Conservation (phyloP, 176 grass and related monocot genomes). For the Cocos nucifera region DNA sequence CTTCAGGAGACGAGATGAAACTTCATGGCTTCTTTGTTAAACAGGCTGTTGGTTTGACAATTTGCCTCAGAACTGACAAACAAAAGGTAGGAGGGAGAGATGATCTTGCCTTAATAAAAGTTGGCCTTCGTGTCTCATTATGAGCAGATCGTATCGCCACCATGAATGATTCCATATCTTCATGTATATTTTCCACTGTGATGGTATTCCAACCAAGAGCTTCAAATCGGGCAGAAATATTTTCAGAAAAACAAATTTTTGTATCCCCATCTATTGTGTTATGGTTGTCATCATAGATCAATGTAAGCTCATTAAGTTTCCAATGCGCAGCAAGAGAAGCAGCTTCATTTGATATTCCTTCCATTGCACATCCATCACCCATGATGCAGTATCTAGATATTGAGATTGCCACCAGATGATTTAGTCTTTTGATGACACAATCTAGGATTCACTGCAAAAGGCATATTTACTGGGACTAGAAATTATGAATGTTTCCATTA, state of each 20-base stretch:
- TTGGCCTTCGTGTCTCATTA: neutral
- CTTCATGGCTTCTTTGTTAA: too few relatives aligned
- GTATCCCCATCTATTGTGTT: slow-evolving; percentile 13
- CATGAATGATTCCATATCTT: neutral
- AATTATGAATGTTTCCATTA: too few relatives aligned
- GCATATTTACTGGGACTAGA: too few relatives aligned
- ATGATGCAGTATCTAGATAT: slow-evolving; percentile 6
- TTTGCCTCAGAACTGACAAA: too few relatives aligned
- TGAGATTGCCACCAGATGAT: neutral
- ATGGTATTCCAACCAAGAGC: slow-evolving; percentile 6
- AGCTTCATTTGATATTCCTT: slow-evolving; percentile 12
- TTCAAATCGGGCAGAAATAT: neutral
- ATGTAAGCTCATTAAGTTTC: slow-evolving; percentile 7
- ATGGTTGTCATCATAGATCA: slow-evolving; percentile 16
- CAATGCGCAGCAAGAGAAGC: slow-evolving; percentile 8
- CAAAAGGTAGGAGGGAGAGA: too few relatives aligned
- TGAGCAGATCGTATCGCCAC: slow-evolving; percentile 1
- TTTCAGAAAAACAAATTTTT: neutral
- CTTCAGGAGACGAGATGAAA: too few relatives aligned
- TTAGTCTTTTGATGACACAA: too few relatives aligned
- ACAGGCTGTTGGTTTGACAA: too few relatives aligned
- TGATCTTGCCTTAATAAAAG: slow-evolving; percentile 2
- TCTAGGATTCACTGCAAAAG: too few relatives aligned
- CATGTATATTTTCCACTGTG: slow-evolving; percentile 4
- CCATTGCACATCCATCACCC: slow-evolving; percentile 12